These are phyloP conservation scores for Lepraria neglecta DNA, from an alignment of 495 filamentous ascomycete genomes.

Conservation along the genomic window DNA sequence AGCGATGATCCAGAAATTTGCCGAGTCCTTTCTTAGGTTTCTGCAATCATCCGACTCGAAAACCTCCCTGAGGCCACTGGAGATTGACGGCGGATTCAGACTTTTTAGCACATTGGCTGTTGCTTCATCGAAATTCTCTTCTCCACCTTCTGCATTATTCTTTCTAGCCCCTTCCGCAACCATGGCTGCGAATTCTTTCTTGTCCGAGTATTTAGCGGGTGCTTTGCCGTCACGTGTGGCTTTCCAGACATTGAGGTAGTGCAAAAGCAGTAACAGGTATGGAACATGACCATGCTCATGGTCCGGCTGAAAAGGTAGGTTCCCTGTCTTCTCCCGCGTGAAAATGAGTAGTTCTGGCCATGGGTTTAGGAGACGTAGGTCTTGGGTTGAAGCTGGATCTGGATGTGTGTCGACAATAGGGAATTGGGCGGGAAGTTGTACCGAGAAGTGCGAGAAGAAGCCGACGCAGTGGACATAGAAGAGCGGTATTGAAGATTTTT, in stretches of 20 bases:
- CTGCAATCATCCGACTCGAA: conserved; percentile 61
- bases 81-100: conserved; percentile 58
- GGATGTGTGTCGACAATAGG: conserved; percentile 98
- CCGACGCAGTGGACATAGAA: conserved; percentile 81
- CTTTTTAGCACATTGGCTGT: conserved; percentile 80
- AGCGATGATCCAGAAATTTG: conserved; percentile 84
- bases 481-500: conserved; percentile 60
- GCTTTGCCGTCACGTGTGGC: conserved; percentile 57
- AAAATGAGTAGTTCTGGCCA: conserved; percentile 77
- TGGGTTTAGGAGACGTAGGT: conserved; percentile 77
- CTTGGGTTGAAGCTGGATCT: conserved; percentile 74
- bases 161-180: conserved; percentile 61
- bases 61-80: conserved; percentile 65
- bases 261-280: conserved; percentile 74
- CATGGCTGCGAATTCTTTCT: conserved; percentile 68
- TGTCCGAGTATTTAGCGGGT: conserved; percentile 76
- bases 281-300: conserved; percentile 91
- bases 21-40: conserved; percentile 37
- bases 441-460: conserved; percentile 78
- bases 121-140: conserved; percentile 97
- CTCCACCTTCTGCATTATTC: conserved; percentile 75
- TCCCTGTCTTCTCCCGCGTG: conserved; percentile 52
- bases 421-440: conserved; percentile 68
- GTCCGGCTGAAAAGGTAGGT: conserved; percentile 64
- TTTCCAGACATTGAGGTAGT: conserved; percentile 85